Evolutionary conservation across 768 basidiomycete genomes (phyloP).

Genomic region (Galerina marginata): DNA sequence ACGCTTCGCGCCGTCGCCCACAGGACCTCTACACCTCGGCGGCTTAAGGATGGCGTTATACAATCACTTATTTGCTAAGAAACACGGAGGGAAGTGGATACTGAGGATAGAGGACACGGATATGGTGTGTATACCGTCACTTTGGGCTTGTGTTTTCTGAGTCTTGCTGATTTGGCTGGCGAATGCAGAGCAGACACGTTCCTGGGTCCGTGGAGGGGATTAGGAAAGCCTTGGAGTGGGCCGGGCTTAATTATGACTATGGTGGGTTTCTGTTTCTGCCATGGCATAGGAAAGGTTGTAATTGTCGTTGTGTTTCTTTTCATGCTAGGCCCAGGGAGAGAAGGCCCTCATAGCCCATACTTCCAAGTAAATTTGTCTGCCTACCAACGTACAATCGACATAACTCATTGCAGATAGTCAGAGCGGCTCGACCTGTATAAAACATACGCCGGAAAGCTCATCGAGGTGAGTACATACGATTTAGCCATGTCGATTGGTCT

Average conservation of each 20-base stretch:
- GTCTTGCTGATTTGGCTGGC: not conserved
- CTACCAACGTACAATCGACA: not conserved
- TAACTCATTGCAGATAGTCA: constrained; percentile 58
- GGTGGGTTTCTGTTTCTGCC: constrained; percentile 53
- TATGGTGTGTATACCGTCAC: constrained; percentile 53
- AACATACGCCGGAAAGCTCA: constrained; percentile 69
- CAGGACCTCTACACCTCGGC: constrained; percentile 92
- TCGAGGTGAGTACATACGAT: constrained; percentile 60
- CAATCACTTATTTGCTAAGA: constrained; percentile 86
- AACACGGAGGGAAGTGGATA: constrained; percentile 87
- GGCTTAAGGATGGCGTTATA: constrained; percentile 94
- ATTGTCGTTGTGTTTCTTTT: constrained; percentile 1
- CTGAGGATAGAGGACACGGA: constrained; percentile 97
- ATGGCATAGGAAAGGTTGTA: not conserved
- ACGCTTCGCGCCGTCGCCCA: constrained; percentile 97
- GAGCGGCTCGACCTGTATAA: constrained; percentile 88
- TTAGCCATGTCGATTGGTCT: not conserved
- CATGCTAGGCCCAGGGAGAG: constrained; percentile 72
- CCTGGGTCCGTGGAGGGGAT: constrained; percentile 87
- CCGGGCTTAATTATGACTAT: constrained; percentile 89
- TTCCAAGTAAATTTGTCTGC: constrained; percentile 62
- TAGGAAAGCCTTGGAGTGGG: constrained; percentile 81
- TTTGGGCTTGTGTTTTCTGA: not conserved
- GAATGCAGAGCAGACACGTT: constrained; percentile 72
- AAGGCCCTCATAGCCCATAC: constrained; percentile 83